Percentiles rank a stretch among this genome's conserved stretches.
phyloP scores from a whole-genome alignment of 1,284 basidiomycete species.

The Cryptococcus sp. region DNA sequence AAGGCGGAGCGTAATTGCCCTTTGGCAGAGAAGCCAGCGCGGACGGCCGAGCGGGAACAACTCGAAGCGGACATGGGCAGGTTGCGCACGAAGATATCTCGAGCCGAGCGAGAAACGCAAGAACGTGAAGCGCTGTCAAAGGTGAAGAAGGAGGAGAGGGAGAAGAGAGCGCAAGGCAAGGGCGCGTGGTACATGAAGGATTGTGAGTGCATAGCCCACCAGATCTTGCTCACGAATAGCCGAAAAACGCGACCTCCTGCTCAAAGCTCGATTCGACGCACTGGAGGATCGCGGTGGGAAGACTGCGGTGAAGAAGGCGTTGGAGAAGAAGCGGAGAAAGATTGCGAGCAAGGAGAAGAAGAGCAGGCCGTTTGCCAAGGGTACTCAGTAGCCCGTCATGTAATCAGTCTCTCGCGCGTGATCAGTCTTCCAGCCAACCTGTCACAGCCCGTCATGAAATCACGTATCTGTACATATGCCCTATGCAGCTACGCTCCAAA shows the following conservation, averaged over 20 bases:
- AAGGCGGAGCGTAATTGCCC: constrained; percentile 70
- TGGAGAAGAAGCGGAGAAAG: constrained; percentile 88
- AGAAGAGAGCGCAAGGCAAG: constrained; percentile 75
- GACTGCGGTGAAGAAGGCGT: constrained; percentile 77
- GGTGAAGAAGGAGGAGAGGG: constrained; percentile 68
- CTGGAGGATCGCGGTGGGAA: constrained; percentile 73
- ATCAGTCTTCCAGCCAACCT: neutral
- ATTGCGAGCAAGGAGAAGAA: constrained; percentile 86
- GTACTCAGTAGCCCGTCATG: constrained; percentile 18
- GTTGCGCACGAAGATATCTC: constrained; percentile 75
- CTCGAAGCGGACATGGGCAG: constrained; percentile 78
- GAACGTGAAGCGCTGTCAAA: constrained; percentile 67
- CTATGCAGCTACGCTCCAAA: constrained; percentile 1
- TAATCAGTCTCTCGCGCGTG: neutral
- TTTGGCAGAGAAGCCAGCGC: constrained; percentile 63
- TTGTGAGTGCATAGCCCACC: constrained; percentile 55
- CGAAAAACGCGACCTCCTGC: constrained; percentile 71
- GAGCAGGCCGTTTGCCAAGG: constrained; percentile 65
- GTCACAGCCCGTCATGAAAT: neutral
- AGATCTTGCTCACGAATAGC: constrained; percentile 56
- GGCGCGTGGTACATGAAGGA: constrained; percentile 84
- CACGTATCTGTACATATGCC: constrained; percentile 3
- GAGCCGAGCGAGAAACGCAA: constrained; percentile 68
- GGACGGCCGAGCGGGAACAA: constrained; percentile 70
- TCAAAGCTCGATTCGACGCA: constrained; percentile 73